phyloP scores from a whole-genome alignment of 352 stramenopile species.

The Phytophthora kernoviae region DNA sequence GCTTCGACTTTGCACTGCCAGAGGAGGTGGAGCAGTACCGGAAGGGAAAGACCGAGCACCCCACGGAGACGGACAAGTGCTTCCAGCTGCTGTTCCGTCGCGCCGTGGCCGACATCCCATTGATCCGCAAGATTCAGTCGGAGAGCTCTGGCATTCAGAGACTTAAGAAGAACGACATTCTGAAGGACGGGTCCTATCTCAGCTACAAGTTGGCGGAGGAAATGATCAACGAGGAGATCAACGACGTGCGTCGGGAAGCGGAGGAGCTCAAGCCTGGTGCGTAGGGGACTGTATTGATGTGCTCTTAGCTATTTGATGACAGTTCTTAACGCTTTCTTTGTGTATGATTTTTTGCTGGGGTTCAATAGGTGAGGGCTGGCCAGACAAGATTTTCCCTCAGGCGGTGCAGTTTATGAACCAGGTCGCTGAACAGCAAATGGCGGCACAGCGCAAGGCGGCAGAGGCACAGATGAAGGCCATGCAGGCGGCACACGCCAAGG shows the following conservation, averaged over 20 bases:
- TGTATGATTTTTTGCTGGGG: conserved; percentile 4
- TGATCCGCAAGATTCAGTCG: conserved; percentile 90
- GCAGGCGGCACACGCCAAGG: conserved; percentile 55
- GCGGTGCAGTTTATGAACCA: conserved; percentile 91
- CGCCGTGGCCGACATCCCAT: conserved; percentile 80
- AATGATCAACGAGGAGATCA: conserved; percentile 89
- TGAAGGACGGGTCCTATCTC: conserved; percentile 87
- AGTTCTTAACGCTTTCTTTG: not conserved
- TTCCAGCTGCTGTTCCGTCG: conserved; percentile 87
- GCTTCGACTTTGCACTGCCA: conserved; percentile 86
- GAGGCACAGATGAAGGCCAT: conserved; percentile 77
- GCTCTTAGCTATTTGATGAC: not conserved
- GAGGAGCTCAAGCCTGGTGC: conserved; percentile 83
- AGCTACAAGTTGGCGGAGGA: conserved; percentile 90
- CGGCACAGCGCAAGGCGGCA: conserved; percentile 69
- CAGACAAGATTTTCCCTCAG: conserved; percentile 88
- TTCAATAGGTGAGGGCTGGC: conserved; percentile 73
- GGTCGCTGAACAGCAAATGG: conserved; percentile 87
- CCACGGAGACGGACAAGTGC: conserved; percentile 65
- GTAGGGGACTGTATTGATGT: conserved; percentile 4
- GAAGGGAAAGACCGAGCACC: conserved; percentile 67
- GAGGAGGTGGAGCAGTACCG: conserved; percentile 84
- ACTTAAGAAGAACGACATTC: conserved; percentile 88
- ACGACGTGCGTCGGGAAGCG: conserved; percentile 78
- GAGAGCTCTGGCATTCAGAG: conserved; percentile 85